These are phyloP conservation scores for Lagerstroemia fauriei DNA, from an alignment of 441 rosid genomes.

Conservation along the genomic window DNA sequence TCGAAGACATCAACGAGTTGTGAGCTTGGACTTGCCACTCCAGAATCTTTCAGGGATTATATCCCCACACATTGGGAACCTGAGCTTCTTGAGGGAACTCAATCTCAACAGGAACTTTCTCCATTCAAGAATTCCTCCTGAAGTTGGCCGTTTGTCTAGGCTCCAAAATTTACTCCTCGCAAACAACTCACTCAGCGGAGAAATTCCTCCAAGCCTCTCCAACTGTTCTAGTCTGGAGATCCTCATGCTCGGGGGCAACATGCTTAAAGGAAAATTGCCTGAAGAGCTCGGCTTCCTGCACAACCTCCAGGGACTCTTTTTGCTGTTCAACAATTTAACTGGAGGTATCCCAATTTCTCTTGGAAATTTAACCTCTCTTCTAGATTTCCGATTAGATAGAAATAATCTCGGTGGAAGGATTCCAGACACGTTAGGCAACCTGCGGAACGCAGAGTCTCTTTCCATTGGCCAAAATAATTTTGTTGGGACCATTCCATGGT, in stretches of 20 bases:
- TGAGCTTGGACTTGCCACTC: too few relatives aligned
- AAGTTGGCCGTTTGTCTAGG: too few relatives aligned
- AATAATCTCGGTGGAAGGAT: neutral
- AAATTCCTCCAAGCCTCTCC: too few relatives aligned
- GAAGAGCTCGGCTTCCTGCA: neutral
- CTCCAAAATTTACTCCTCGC: too few relatives aligned
- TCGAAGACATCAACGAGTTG: neutral
- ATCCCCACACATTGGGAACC: too few relatives aligned
- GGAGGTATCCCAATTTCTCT: neutral
- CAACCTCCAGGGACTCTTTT: neutral
- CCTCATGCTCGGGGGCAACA: too few relatives aligned
- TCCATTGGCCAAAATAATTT: neutral
- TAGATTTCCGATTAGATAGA: neutral
- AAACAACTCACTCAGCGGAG: too few relatives aligned
- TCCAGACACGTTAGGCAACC: neutral
- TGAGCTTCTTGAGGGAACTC: too few relatives aligned
- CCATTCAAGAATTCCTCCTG: too few relatives aligned
- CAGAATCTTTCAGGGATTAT: too few relatives aligned
- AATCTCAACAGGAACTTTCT: too few relatives aligned
- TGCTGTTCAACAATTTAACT: neutral
- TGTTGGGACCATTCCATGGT: neutral
- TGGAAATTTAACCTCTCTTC: neutral
- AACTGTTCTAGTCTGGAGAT: too few relatives aligned
- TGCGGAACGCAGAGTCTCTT: neutral
- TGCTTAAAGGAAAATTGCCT: slow-evolving; percentile 18